Percentiles rank a stretch among this genome's conserved stretches.
These are phyloP conservation scores for Tuber magnatum DNA, from an alignment of 495 filamentous ascomycete species.

Conservation along the genomic window DNA sequence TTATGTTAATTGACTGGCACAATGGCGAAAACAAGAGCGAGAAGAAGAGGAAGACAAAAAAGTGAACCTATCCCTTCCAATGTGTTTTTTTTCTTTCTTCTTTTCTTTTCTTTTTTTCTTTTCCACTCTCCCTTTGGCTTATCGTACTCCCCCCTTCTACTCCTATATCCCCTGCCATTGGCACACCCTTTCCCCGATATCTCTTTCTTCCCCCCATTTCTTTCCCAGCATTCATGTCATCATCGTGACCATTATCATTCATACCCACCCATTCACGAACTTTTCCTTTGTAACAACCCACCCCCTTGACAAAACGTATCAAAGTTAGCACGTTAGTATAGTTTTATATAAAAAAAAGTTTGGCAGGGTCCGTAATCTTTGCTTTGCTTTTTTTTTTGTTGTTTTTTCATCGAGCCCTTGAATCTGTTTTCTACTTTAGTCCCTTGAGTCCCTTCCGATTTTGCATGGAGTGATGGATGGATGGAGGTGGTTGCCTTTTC, in stretches of 20 bases:
- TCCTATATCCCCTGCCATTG: background rate
- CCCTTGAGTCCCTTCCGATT: background rate
- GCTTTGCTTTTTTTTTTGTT: background rate
- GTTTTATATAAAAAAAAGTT: background rate
- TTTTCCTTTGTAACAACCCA: background rate
- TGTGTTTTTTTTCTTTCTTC: background rate
- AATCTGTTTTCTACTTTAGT: background rate
- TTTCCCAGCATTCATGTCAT: background rate
- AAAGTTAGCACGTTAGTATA: background rate
- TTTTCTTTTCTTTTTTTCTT: background rate
- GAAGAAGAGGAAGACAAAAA: background rate
- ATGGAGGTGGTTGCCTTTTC: background rate
- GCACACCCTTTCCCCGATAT: background rate
- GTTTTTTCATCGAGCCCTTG: background rate
- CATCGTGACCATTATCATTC: background rate
- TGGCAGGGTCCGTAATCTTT: background rate
- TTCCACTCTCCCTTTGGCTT: background rate
- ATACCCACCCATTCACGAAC: background rate
- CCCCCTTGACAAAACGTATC: background rate
- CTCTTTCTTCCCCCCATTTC: background rate
- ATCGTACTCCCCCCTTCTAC: background rate
- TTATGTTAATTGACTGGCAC: slow-evolving; percentile 1
- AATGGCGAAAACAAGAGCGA: background rate
- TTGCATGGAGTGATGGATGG: background rate
- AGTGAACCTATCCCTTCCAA: background rate